phyloP scores from a whole-genome alignment of 2,329 filamentous ascomycete genomes.

The Fusarium albidum region DNA sequence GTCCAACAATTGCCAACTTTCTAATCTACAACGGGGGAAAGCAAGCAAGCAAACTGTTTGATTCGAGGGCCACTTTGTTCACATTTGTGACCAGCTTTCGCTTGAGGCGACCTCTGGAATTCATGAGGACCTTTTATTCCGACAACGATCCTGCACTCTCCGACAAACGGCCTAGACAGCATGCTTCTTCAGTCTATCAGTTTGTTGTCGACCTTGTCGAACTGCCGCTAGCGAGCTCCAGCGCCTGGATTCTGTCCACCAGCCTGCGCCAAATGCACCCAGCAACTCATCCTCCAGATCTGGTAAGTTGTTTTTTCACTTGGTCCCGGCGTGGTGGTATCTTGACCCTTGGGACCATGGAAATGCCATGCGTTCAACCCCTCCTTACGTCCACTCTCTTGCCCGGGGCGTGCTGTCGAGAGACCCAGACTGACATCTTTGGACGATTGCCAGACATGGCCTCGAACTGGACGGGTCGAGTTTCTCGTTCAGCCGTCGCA shows the following conservation, averaged over 20 bases:
- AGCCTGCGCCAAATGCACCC: slow-evolving; percentile 31
- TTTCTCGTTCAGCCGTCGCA: slow-evolving; percentile 22
- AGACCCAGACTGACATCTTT: slow-evolving; percentile 27
- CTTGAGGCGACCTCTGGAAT: slow-evolving; percentile 18
- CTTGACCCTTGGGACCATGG: neutral
- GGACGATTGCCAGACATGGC: slow-evolving; percentile 26
- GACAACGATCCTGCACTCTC: slow-evolving; percentile 5
- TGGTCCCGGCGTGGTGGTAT: slow-evolving; percentile 1
- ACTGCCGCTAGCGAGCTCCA: slow-evolving; percentile 32
- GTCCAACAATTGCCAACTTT: neutral
- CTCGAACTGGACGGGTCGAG: slow-evolving; percentile 15
- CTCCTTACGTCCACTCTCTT: neutral
- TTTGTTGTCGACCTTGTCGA: slow-evolving; percentile 29
- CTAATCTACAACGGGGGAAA: neutral
- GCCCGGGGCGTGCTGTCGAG: slow-evolving; percentile 2
- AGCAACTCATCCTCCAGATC: slow-evolving; percentile 14
- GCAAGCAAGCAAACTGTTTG: slow-evolving; percentile 1
- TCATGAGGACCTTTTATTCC: slow-evolving; percentile 27
- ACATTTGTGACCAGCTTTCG: neutral
- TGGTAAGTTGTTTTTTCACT: slow-evolving; percentile 31
- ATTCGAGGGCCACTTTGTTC: neutral
- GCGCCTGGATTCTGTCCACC: slow-evolving; percentile 33
- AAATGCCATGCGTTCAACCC: neutral
- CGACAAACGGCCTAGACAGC: slow-evolving; percentile 9
- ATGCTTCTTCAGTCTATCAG: slow-evolving; percentile 22